Conservation (phyloP, 768 basidiomycete species). For the Mycena pura region DNA sequence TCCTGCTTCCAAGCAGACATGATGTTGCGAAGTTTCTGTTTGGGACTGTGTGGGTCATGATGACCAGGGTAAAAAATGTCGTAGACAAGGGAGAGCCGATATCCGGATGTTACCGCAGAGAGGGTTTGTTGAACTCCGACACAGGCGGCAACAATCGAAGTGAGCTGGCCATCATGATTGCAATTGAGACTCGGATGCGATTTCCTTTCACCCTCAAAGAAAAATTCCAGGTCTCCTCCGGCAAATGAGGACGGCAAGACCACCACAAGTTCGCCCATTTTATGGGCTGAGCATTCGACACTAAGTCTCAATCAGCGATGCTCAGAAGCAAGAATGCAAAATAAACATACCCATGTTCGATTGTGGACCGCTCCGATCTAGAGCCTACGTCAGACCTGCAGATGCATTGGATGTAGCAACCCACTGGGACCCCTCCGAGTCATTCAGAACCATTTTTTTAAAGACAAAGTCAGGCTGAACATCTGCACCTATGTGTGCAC, state of each 20-base stretch:
- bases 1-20: background rate
- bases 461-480: background rate
- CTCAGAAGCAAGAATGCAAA: background rate
- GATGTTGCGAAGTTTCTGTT: background rate
- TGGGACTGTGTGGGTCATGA: conserved; percentile 1
- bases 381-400: background rate
- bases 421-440: background rate
- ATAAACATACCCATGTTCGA: background rate
- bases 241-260: conserved; percentile 8
- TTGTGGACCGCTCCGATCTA: background rate
- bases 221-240: background rate
- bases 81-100: conserved; percentile 2
- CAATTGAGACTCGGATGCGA: no score
- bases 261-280: background rate
- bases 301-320: background rate
- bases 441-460: background rate
- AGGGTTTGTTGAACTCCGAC: conserved; percentile 6
- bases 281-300: background rate
- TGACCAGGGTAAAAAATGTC: conserved; percentile 2
- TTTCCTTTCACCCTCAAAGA: background rate
- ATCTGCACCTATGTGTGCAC: background rate
- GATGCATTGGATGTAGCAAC: background rate
- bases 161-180: background rate
- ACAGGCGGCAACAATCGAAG: conserved; percentile 1
- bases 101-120: background rate